Conservation (phyloP, 208 protist species). For the Wallacemonas collosoma region DNA sequence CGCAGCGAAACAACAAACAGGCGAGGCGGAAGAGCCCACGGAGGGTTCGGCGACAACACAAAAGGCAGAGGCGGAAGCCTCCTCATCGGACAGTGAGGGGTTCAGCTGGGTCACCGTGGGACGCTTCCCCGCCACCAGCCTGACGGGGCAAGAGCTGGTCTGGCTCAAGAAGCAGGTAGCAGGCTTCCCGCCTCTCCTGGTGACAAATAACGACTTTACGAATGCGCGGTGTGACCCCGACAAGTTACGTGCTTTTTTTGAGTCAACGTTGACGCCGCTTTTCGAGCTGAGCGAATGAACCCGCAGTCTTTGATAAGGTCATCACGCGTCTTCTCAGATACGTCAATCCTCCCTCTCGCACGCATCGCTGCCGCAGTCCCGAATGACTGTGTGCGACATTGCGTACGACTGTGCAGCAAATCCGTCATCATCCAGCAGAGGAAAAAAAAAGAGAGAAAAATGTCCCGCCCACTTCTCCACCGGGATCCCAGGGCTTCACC, state of each 20-base stretch:
- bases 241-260: slow-evolving; percentile 24
- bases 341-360: too few species aligned
- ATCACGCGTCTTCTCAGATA: too few species aligned
- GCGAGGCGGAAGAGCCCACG: background rate
- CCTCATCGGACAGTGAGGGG: background rate
- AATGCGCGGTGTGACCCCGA: slow-evolving; percentile 34
- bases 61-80: slow-evolving; percentile 11
- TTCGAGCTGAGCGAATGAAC: background rate
- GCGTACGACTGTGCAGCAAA: too few species aligned
- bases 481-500: too few species aligned
- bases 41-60: background rate
- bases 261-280: background rate
- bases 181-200: slow-evolving; percentile 45
- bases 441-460: too few species aligned
- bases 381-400: too few species aligned
- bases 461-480: too few species aligned
- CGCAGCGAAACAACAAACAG: background rate
- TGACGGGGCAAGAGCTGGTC: slow-evolving; percentile 54
- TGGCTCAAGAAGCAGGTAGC: slow-evolving; percentile 65
- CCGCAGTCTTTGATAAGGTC: too few species aligned
- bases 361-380: too few species aligned
- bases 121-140: slow-evolving; percentile 28
- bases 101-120: slow-evolving; percentile 40
- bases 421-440: too few species aligned
- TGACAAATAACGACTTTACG: slow-evolving; percentile 42